Evolutionary conservation across 179 eudicot species (phyloP), one percentile per base, ranked within the genome.

Genomic region (Vitellaria paradoxa): DNA sequence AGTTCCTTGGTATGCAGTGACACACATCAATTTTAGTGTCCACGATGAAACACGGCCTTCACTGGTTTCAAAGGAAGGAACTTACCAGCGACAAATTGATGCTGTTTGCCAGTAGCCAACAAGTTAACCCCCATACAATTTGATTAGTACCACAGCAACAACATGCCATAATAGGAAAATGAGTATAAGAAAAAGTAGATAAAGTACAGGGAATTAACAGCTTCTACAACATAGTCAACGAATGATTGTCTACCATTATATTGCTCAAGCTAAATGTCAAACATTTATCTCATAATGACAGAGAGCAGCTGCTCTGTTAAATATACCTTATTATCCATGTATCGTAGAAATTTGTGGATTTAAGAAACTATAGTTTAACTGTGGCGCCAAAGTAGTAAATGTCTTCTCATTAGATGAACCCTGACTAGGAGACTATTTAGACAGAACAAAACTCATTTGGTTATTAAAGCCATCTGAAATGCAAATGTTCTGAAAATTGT

Each of bases 61-160:
- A 73, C 10, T 18, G 24, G 50, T 46, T 78, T n/a, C 6, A 60
- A 21, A 77, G 70, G 73, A 81, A 79, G 62, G 59, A 79, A 88
- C 97, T 89, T 85, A 96, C 99, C 98, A 68, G 99, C 99, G 81
- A 96, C 97, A 87, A 96, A 96, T 89, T 96, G 99, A 86, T 91
- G 88, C 99, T 96, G 91, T 86, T 81, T 72, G 72, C 75, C 80
- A 37, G 65, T 65, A 55, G 74, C 82, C 85, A 72, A 74, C 24
- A 21, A 74, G 77, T 80, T 75, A 80, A 72, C 70, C 78, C 73
- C 50, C 62, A 59, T 21, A 63, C 37, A 7, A 46, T 18, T 64
- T 68, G 46, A 50, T 80, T 68, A 72, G 62, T 53, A 75, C 73
- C 69, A 78, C 68, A 69, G 53, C 74, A 73, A 53, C 46, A 65